Evolutionary conservation across 2,329 filamentous ascomycete species (phyloP).

Genomic region (Penicillium thymicola): DNA sequence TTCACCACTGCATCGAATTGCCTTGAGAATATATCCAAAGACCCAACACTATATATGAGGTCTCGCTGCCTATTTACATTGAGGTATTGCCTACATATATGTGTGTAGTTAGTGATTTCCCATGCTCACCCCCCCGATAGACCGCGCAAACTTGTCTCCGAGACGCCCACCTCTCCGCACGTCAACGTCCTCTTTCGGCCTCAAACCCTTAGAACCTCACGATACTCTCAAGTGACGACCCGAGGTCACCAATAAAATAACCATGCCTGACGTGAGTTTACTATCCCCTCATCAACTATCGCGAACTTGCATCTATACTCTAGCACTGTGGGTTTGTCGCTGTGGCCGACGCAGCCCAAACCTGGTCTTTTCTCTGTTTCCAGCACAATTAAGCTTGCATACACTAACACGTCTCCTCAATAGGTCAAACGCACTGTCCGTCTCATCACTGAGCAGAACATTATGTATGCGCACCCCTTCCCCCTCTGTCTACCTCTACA

Average conservation of each 20-base stretch:
- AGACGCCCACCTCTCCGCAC: slow-evolving; percentile 5
- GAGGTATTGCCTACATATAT: not conserved
- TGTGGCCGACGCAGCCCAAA: not conserved
- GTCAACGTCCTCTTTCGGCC: not conserved
- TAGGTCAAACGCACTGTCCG: slow-evolving; percentile 82
- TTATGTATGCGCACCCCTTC: slow-evolving; percentile 63
- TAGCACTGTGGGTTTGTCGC: not conserved
- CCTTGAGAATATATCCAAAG: not conserved
- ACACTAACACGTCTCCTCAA: slow-evolving; percentile 18
- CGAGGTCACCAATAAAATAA: slow-evolving; percentile 5
- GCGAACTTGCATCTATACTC: not conserved
- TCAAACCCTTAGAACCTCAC: not conserved
- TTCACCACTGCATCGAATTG: not conserved
- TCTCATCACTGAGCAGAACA: slow-evolving; percentile 86
- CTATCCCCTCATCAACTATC: not conserved
- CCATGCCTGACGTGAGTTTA: slow-evolving; percentile 37
- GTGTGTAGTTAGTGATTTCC: not conserved
- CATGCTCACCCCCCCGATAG: not conserved
- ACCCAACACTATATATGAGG: not conserved
- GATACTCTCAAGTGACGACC: not conserved
- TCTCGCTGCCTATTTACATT: not conserved
- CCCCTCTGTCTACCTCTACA: slow-evolving; percentile 1
- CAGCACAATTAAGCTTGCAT: not conserved
- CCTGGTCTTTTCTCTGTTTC: not conserved
- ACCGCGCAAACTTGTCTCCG: slow-evolving; percentile 9